These are phyloP conservation scores for Rhodocollybia butyracea DNA, from an alignment of 768 basidiomycete species.

Conservation along the genomic window DNA sequence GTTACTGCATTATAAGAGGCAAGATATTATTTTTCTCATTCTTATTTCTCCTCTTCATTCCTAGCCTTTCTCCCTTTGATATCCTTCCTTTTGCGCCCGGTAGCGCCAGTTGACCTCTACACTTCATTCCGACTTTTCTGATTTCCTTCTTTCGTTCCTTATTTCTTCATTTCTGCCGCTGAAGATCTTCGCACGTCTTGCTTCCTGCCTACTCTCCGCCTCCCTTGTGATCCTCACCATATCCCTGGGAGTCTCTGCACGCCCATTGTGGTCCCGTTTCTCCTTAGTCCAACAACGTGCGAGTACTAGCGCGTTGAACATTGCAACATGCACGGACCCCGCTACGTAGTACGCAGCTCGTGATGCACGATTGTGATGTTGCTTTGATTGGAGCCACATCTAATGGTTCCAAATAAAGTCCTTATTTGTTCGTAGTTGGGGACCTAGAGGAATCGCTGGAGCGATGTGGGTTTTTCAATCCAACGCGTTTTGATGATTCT, in stretches of 20 bases:
- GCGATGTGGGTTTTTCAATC: slow-evolving; percentile 10
- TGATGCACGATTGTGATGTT: slow-evolving; percentile 18
- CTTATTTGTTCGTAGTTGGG: background rate
- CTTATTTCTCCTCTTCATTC: background rate
- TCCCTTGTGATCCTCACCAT: slow-evolving; percentile 6
- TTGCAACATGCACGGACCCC: slow-evolving; percentile 16
- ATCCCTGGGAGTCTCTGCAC: slow-evolving; percentile 12
- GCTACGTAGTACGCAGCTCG: slow-evolving; percentile 12
- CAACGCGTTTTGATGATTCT: background rate
- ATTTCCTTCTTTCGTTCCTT: background rate
- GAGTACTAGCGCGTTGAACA: slow-evolving; percentile 14
- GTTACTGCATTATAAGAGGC: too few species aligned
- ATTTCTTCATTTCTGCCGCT: background rate
- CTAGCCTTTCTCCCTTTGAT: background rate
- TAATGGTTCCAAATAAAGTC: background rate
- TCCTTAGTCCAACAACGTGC: background rate
- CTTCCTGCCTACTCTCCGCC: slow-evolving; percentile 10
- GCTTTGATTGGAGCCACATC: slow-evolving; percentile 17
- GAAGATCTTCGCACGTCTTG: slow-evolving; percentile 15
- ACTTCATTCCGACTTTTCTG: background rate
- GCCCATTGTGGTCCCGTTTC: slow-evolving; percentile 8
- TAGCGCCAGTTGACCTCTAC: background rate
- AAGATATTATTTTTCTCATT: background rate
- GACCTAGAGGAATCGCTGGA: slow-evolving; percentile 16
- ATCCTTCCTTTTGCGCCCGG: background rate